Percentiles rank a stretch among this genome's conserved stretches.
Evolutionary conservation across 352 stramenopile genomes (phyloP).

Genomic region (Saprolegnia parasitica): DNA sequence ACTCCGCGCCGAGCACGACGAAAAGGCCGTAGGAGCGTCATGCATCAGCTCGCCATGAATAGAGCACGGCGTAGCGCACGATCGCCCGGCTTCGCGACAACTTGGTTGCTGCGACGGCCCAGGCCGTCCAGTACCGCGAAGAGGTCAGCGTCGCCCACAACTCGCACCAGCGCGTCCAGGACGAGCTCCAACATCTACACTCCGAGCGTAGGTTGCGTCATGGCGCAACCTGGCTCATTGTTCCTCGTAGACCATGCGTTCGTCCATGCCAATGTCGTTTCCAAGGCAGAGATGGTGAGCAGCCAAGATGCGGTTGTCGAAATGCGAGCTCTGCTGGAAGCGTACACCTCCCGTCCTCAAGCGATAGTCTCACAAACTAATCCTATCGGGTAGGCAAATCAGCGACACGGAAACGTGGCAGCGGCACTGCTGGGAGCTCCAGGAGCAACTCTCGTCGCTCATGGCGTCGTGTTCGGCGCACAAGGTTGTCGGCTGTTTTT

Average conservation of each 20-base stretch:
- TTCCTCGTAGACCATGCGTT: conserved; percentile 18
- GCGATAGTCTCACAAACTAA: not conserved
- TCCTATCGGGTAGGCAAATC: conserved; percentile 43
- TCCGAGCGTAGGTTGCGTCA: not conserved
- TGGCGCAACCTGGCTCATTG: not conserved
- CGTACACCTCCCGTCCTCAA: not conserved
- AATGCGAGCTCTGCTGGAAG: conserved; percentile 23
- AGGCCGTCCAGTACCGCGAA: conserved; percentile 5
- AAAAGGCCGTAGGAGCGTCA: conserved; percentile 4
- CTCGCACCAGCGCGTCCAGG: not conserved
- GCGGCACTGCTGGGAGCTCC: conserved; percentile 67
- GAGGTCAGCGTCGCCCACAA: conserved; percentile 7
- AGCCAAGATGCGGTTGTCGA: conserved; percentile 22
- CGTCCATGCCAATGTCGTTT: conserved; percentile 21
- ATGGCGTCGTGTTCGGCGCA: conserved; percentile 49
- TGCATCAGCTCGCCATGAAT: not conserved
- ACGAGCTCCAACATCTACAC: conserved; percentile 15
- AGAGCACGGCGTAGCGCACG: conserved; percentile 25
- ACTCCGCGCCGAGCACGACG: conserved; percentile 18
- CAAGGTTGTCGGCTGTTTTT: conserved; percentile 37
- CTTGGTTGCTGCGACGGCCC: conserved; percentile 2
- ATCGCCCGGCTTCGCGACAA: not conserved
- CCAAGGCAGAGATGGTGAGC: conserved; percentile 24
- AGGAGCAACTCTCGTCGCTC: conserved; percentile 56
- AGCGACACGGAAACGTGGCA: conserved; percentile 73